These are phyloP conservation scores for Diaporthe sp. DNA, from an alignment of 2,329 filamentous ascomycete species.

Conservation along the genomic window DNA sequence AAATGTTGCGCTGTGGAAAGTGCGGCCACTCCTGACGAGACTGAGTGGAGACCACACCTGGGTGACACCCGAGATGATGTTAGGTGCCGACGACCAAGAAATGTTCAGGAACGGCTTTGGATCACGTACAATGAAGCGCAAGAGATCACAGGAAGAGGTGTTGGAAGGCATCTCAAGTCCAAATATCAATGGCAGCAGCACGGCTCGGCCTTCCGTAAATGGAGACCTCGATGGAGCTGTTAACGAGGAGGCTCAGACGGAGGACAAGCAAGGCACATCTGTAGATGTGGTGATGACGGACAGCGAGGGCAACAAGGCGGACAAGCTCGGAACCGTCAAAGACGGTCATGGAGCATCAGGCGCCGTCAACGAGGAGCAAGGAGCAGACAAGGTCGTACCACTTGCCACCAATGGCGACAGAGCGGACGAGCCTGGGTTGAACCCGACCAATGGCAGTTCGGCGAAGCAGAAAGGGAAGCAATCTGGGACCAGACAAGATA, in stretches of 20 bases:
- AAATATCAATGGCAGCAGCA: slow-evolving; percentile 35
- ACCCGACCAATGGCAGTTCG: slow-evolving; percentile 33
- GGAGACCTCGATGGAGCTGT: slow-evolving; percentile 11
- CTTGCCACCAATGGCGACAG: neutral
- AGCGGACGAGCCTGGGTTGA: neutral
- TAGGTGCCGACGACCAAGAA: slow-evolving; percentile 68
- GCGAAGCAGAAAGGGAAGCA: slow-evolving; percentile 38
- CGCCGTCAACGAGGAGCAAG: neutral
- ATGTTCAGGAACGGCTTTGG: slow-evolving; percentile 66
- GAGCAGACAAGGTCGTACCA: neutral
- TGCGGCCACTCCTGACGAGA: slow-evolving; percentile 80
- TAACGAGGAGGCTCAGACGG: neutral
- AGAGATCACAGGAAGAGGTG: slow-evolving; percentile 22
- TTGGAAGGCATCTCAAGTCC: slow-evolving; percentile 36
- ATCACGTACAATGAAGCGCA: slow-evolving; percentile 51
- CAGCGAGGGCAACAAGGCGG: slow-evolving; percentile 17
- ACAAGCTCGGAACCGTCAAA: slow-evolving; percentile 33
- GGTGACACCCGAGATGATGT: slow-evolving; percentile 72
- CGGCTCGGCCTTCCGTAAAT: slow-evolving; percentile 42
- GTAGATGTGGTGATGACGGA: slow-evolving; percentile 46
- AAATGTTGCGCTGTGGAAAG: slow-evolving; percentile 78
- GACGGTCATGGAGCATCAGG: neutral
- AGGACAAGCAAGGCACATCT: slow-evolving; percentile 4
- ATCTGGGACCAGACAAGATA: slow-evolving; percentile 8
- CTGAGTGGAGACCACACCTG: slow-evolving; percentile 82